Evolutionary conservation across 176 grass and related monocot genomes (phyloP).

Genomic region (Poa pratensis): DNA sequence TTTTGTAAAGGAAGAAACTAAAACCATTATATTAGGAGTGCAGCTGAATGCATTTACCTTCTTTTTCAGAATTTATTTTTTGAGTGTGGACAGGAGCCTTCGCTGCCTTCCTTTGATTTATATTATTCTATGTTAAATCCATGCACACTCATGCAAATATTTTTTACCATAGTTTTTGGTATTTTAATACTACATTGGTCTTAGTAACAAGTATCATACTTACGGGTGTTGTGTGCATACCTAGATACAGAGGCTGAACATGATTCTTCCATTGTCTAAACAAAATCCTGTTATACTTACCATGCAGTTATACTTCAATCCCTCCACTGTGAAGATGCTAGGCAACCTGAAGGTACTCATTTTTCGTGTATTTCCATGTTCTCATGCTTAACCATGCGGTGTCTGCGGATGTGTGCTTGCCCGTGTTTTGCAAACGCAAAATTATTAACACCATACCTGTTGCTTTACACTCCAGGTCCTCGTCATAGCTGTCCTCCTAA

Average conservation of each 20-base stretch:
- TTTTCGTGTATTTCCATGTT: conserved; percentile 36
- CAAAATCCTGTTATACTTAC: conserved; percentile 28
- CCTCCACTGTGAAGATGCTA: conserved; percentile 98
- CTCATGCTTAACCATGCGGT: conserved; percentile 17
- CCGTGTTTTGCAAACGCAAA: conserved; percentile 18
- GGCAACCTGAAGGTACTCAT: conserved; percentile 92
- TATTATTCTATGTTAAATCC: conserved; percentile 15
- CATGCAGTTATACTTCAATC: conserved; percentile 96
- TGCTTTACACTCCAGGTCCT: conserved; percentile 60
- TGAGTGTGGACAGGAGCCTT: background rate
- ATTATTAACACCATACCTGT: conserved; percentile 32
- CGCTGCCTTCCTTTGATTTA: background rate
- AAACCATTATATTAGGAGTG: conserved; percentile 13
- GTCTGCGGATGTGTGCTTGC: background rate
- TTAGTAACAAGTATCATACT: conserved; percentile 22
- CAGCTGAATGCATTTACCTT: background rate
- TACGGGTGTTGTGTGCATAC: conserved; percentile 18
- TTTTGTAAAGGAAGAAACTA: background rate
- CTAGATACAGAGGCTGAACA: background rate
- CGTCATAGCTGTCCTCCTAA: conserved; percentile 92
- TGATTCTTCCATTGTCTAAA: conserved; percentile 9
- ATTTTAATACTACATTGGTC: conserved; percentile 24
- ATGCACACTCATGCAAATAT: conserved; percentile 15
- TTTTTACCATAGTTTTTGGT: conserved; percentile 16
- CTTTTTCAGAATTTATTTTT: background rate